Conservation (phyloP, 31 red algal species). For the Porphyra umbilicalis region DNA sequence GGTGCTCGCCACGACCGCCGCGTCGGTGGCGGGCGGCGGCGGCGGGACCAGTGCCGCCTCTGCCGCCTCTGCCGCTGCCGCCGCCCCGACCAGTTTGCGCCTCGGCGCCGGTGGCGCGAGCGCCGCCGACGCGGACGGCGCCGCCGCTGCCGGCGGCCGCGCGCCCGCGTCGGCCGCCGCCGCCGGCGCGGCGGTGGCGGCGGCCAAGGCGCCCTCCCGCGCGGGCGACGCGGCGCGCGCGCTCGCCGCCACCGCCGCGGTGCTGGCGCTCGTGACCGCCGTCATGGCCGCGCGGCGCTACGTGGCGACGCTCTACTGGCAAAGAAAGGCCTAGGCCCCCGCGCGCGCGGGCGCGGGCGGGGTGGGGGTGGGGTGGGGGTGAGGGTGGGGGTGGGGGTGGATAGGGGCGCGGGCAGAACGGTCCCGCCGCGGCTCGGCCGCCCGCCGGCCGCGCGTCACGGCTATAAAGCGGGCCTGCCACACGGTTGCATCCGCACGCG, state of each 20-base stretch:
- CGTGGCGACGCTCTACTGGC: too few relatives aligned
- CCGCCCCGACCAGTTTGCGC: too few relatives aligned
- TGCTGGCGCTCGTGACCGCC: not conserved
- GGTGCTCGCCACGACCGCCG: not conserved
- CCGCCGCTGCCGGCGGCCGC: not conserved
- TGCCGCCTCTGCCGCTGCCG: not conserved
- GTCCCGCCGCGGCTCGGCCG: too few relatives aligned
- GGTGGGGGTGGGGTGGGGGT: too few relatives aligned
- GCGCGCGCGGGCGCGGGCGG: too few relatives aligned
- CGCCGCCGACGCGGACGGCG: not conserved
- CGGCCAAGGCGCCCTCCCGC: not conserved
- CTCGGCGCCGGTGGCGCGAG: not conserved
- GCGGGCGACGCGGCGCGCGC: not conserved
- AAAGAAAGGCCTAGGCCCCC: too few relatives aligned
- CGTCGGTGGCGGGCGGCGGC: not conserved
- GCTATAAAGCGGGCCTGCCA: too few relatives aligned
- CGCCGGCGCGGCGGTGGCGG: not conserved
- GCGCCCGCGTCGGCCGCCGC: not conserved
- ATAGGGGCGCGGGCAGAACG: too few relatives aligned
- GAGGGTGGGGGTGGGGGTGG: too few relatives aligned
- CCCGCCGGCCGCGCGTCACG: too few relatives aligned
- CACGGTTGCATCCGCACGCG: too few relatives aligned
- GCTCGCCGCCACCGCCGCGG: not conserved
- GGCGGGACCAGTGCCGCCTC: not conserved
- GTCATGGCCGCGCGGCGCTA: not conserved